These are phyloP conservation scores for Exophiala oligosperma DNA, from an alignment of 2,329 filamentous ascomycete species.

Conservation along the genomic window DNA sequence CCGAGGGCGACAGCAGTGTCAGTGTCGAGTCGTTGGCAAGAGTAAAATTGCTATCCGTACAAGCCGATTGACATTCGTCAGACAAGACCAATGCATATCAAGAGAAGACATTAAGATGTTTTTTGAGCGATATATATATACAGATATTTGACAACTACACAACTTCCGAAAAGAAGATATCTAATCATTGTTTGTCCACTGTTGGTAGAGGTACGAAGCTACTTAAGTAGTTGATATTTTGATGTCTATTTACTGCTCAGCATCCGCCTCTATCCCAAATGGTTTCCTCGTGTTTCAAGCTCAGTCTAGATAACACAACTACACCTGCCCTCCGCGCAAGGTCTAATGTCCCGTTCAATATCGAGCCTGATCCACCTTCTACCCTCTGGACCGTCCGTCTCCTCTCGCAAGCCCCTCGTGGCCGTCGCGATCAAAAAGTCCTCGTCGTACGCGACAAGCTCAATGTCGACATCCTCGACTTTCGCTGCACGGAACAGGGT, in stretches of 20 bases:
- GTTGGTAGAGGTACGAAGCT: too few species aligned
- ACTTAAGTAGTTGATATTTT: too few species aligned
- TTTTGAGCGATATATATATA: too few species aligned
- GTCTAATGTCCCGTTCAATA: conserved; percentile 47
- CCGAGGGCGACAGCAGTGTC: conserved; percentile 35
- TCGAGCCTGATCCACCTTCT: conserved; percentile 45
- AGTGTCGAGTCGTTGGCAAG: conserved; percentile 36
- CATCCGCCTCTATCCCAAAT: too few species aligned
- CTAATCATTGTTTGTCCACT: too few species aligned
- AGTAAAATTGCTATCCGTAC: too few species aligned
- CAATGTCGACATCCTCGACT: conserved; percentile 56
- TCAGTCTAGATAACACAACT: conserved; percentile 29
- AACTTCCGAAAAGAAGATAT: too few species aligned
- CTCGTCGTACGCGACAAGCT: conserved; percentile 59
- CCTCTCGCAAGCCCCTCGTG: conserved; percentile 37
- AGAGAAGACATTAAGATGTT: too few species aligned
- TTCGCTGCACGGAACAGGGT: conserved; percentile 49
- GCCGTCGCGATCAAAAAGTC: conserved; percentile 61
- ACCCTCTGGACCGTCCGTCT: conserved; percentile 31
- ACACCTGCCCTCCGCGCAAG: conserved; percentile 43
- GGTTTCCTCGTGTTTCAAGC: background rate
- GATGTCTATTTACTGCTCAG: too few species aligned
- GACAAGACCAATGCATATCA: too few species aligned
- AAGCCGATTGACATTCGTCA: background rate
- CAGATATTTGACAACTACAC: too few species aligned